phyloP scores from a whole-genome alignment of 176 grass and related monocot species.

The Stipa capillata region DNA sequence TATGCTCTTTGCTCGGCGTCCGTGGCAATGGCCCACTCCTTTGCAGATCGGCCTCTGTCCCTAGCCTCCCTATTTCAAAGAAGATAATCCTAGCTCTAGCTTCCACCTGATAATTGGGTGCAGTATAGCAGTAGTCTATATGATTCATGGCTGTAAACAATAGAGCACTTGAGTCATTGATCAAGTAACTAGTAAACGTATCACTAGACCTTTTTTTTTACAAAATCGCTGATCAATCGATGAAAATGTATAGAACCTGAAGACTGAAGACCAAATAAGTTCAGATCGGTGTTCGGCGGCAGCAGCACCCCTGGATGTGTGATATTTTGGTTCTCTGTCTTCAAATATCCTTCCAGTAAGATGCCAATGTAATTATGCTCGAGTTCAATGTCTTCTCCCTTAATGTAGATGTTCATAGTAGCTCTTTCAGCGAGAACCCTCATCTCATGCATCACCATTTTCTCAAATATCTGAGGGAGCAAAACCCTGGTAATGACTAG shows the following conservation, averaged over 20 bases:
- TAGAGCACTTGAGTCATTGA: neutral
- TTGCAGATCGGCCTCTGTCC: slow-evolving; percentile 30
- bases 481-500: slow-evolving; percentile 62
- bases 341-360: slow-evolving; percentile 91
- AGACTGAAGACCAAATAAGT: slow-evolving; percentile 53
- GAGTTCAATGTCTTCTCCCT: slow-evolving; percentile 64
- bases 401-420: slow-evolving; percentile 58
- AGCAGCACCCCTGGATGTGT: slow-evolving; percentile 61
- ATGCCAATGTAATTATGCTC: slow-evolving; percentile 51
- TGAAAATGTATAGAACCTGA: slow-evolving; percentile 37
- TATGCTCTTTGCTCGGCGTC: slow-evolving; percentile 55
- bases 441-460: slow-evolving; percentile 80
- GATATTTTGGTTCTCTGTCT: slow-evolving; percentile 38
- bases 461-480: slow-evolving; percentile 87
- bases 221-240: neutral
- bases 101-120: slow-evolving; percentile 60
- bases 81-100: slow-evolving; percentile 64
- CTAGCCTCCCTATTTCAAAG: slow-evolving; percentile 43
- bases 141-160: slow-evolving; percentile 39
- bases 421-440: slow-evolving; percentile 71
- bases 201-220: neutral
- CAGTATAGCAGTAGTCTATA: slow-evolving; percentile 43
- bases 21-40: slow-evolving; percentile 28
- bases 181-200: neutral
- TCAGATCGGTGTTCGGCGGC: slow-evolving; percentile 38